phyloP scores from a whole-genome alignment of 768 basidiomycete species.

The Strobilomyces echinocephalus region DNA sequence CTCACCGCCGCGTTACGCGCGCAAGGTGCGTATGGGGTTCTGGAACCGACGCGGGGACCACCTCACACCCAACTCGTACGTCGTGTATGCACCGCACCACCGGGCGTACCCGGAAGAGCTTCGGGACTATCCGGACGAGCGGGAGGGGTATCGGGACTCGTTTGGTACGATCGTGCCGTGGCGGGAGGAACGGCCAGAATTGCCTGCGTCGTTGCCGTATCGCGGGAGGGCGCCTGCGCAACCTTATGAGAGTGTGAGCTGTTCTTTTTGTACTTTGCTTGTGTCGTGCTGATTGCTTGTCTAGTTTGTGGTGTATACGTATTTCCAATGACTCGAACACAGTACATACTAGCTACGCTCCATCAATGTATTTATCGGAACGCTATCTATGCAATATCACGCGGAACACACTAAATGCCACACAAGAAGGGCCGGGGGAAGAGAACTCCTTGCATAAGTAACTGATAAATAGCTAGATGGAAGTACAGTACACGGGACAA shows the following conservation, averaged over 20 bases:
- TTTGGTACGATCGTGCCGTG: constrained; percentile 40
- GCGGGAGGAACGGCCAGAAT: constrained; percentile 45
- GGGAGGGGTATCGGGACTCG: constrained; percentile 55
- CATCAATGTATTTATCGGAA: constrained; percentile 18
- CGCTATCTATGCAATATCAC: constrained; percentile 8
- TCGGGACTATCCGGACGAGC: constrained; percentile 50
- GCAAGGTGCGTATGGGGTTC: constrained; percentile 48
- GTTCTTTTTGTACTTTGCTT: neutral
- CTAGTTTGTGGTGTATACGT: constrained; percentile 41
- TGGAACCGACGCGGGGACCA: constrained; percentile 81
- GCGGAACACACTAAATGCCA: neutral
- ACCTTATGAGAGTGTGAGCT: constrained; percentile 54
- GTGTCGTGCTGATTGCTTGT: neutral
- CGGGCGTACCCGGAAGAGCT: constrained; percentile 59
- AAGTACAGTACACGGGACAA: neutral
- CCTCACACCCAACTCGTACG: constrained; percentile 47
- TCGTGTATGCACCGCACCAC: constrained; percentile 62
- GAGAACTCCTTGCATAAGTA: constrained; percentile 17
- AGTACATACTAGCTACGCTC: neutral
- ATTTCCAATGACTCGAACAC: constrained; percentile 16
- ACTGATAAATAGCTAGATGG: constrained; percentile 15
- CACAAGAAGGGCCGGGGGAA: neutral
- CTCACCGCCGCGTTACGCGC: constrained; percentile 27
- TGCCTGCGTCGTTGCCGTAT: constrained; percentile 57
- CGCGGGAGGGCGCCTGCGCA: constrained; percentile 47